These are phyloP conservation scores for Entomophthora muscae DNA, from an alignment of 371 early-diverging fungal genomes.

Conservation along the genomic window DNA sequence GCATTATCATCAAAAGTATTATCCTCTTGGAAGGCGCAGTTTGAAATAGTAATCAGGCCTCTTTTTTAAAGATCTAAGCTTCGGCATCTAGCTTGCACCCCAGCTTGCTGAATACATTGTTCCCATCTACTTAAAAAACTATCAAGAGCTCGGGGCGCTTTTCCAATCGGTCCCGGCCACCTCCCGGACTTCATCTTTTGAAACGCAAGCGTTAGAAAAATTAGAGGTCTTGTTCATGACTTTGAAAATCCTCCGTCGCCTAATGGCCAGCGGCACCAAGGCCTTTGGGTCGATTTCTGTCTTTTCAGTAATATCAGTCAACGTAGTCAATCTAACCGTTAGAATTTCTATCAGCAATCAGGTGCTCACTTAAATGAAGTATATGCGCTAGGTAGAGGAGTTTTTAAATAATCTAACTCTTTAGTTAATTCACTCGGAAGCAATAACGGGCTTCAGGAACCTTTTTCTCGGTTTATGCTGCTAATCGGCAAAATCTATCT, in stretches of 20 bases:
- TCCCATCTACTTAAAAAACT: not conserved
- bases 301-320: slow-evolving; percentile 3
- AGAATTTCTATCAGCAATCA: slow-evolving; percentile 3
- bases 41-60: slow-evolving; percentile 26
- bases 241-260: slow-evolving; percentile 40
- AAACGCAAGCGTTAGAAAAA: slow-evolving; percentile 15
- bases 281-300: slow-evolving; percentile 22
- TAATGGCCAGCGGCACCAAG: no score
- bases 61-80: no score
- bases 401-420: slow-evolving; percentile 35
- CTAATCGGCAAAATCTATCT: slow-evolving; percentile 73
- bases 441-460: slow-evolving; percentile 14
- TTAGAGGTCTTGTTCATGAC: slow-evolving; percentile 25
- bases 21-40: slow-evolving; percentile 38
- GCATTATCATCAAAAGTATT: slow-evolving; percentile 58
- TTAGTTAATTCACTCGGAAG: not conserved
- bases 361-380: slow-evolving; percentile 19
- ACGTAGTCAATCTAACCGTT: not conserved
- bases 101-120: no score
- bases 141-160: slow-evolving; percentile 11
- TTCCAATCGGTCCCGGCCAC: slow-evolving; percentile 36
- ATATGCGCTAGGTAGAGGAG: slow-evolving; percentile 26
- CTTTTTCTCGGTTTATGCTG: slow-evolving; percentile 30
- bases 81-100: no score
- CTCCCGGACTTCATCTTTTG: slow-evolving; percentile 31